These are phyloP conservation scores for Acanthochlamys bracteata DNA, from an alignment of 106 monocot species.

Conservation along the genomic window DNA sequence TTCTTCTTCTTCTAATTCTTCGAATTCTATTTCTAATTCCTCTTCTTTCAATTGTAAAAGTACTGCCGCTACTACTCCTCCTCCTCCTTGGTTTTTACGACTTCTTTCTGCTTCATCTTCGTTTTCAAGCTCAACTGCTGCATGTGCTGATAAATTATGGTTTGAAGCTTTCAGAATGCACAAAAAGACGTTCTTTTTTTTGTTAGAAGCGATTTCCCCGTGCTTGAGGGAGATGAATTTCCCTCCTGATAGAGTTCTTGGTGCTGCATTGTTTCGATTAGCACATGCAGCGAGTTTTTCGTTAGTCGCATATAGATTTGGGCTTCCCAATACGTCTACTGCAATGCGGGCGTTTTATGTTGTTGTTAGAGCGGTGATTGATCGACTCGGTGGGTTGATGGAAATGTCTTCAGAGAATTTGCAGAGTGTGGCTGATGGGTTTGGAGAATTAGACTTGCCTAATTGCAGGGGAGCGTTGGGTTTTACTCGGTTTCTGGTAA, in stretches of 20 bases:
- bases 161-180: slow-evolving; percentile 59
- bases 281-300: slow-evolving; percentile 47
- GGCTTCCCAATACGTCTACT: slow-evolving; percentile 27
- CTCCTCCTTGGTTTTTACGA: slow-evolving; percentile 48
- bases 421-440: slow-evolving; percentile 31
- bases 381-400: slow-evolving; percentile 45
- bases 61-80: too few species aligned
- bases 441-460: slow-evolving; percentile 41
- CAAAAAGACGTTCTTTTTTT: slow-evolving; percentile 48
- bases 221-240: slow-evolving; percentile 17
- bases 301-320: slow-evolving; percentile 40
- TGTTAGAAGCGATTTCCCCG: slow-evolving; percentile 56
- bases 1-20: too few species aligned
- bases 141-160: slow-evolving; percentile 31
- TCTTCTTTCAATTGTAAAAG: too few species aligned
- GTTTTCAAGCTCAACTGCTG: background rate
- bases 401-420: slow-evolving; percentile 35
- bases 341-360: slow-evolving; percentile 73
- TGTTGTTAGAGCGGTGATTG: slow-evolving; percentile 37
- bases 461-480: slow-evolving; percentile 62
- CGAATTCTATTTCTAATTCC: too few species aligned
- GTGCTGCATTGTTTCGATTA: slow-evolving; percentile 64
- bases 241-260: slow-evolving; percentile 57
- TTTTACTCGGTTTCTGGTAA: slow-evolving; percentile 33
- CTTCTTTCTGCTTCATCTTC: slow-evolving; percentile 37